Percentiles rank a stretch among this genome's conserved stretches.
phyloP scores from a whole-genome alignment of 441 rosid species.

The Eutrema salsugineum region DNA sequence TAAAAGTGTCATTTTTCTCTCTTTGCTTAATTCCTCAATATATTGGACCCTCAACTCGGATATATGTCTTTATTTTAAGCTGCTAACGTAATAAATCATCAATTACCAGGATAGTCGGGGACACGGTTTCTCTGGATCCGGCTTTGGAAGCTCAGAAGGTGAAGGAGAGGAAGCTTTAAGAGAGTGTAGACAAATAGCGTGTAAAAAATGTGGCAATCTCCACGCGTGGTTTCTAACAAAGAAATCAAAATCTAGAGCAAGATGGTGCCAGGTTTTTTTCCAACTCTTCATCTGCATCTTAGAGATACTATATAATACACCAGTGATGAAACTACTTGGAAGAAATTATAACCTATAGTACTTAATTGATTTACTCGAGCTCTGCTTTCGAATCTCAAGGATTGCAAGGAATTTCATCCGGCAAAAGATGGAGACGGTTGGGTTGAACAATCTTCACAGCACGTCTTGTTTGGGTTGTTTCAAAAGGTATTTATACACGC shows the following conservation, averaged over 20 bases:
- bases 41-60: neutral
- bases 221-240: constrained; percentile 78
- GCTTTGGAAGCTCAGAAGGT: constrained; percentile 57
- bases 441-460: constrained; percentile 90
- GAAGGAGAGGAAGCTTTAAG: constrained; percentile 61
- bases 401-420: constrained; percentile 89
- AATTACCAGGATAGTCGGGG: constrained; percentile 46
- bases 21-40: neutral
- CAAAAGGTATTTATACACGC: constrained; percentile 57
- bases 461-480: constrained; percentile 69
- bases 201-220: constrained; percentile 76
- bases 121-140: constrained; percentile 59
- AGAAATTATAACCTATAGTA: neutral
- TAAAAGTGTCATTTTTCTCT: neutral
- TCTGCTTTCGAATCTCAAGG: constrained; percentile 44
- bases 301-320: neutral
- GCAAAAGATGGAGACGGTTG: constrained; percentile 99
- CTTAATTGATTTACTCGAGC: neutral
- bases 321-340: neutral
- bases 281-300: constrained; percentile 15
- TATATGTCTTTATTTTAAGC: constrained; percentile 13
- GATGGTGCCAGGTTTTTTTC: constrained; percentile 98
- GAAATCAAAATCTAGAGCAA: constrained; percentile 82
- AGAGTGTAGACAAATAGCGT: constrained; percentile 81
- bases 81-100: constrained; percentile 26